Percentiles rank a stretch among this genome's conserved stretches.
Conservation (phyloP, 257 asterid genomes). For the Euphrasia confusa region DNA sequence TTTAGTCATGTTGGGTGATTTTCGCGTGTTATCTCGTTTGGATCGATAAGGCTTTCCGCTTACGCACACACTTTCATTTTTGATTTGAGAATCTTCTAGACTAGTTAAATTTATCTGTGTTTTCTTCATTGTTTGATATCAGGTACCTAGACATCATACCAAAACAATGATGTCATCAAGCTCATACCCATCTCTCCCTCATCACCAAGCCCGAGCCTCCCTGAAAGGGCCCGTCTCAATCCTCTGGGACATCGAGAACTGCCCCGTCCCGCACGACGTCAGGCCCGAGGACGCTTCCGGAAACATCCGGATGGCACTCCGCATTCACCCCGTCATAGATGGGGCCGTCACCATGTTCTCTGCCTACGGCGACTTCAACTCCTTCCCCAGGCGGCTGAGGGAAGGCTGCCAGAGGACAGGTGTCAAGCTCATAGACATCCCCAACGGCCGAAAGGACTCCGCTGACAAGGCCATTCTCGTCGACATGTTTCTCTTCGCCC, state of each 20-base stretch:
- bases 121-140: slow-evolving; percentile 1
- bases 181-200: slow-evolving; percentile 29
- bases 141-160: slow-evolving; percentile 24
- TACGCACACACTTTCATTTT: no score
- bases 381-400: slow-evolving; percentile 71
- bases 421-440: slow-evolving; percentile 81
- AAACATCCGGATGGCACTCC: slow-evolving; percentile 73
- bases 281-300: slow-evolving; percentile 88
- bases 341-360: slow-evolving; percentile 81
- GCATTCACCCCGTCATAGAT: slow-evolving; percentile 61
- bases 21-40: no score
- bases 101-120: neutral
- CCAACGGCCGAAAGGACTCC: slow-evolving; percentile 91
- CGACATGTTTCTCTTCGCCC: slow-evolving; percentile 94
- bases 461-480: slow-evolving; percentile 93
- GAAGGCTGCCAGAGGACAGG: slow-evolving; percentile 98
- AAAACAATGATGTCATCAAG: slow-evolving; percentile 32
- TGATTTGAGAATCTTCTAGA: neutral
- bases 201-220: slow-evolving; percentile 32
- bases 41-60: no score
- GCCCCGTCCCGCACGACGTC: slow-evolving; percentile 84
- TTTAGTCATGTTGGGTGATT: no score
- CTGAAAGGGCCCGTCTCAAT: slow-evolving; percentile 61
- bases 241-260: slow-evolving; percentile 97
- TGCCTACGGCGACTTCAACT: slow-evolving; percentile 81